Evolutionary conservation across 495 filamentous ascomycete genomes (phyloP).

Genomic region (Penicilliopsis zonata): DNA sequence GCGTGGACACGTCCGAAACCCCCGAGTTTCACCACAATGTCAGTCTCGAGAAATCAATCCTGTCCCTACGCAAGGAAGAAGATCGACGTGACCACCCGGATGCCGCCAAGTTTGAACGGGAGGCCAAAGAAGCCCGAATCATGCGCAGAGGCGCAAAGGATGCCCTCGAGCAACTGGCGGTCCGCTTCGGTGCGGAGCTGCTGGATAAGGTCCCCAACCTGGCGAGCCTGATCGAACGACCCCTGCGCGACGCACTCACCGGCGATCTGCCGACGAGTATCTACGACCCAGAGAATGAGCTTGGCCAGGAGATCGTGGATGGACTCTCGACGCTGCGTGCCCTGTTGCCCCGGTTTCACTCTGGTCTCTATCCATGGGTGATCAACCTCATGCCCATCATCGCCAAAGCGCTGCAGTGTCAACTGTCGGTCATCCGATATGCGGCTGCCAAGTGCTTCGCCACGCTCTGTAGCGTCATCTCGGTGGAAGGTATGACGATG

Average conservation of each 20-base stretch:
- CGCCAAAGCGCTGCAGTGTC: slow-evolving; percentile 72
- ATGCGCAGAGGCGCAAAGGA: slow-evolving; percentile 89
- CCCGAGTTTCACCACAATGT: slow-evolving; percentile 83
- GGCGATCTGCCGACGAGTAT: slow-evolving; percentile 56
- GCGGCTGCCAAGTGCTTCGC: slow-evolving; percentile 96
- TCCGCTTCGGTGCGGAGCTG: slow-evolving; percentile 63
- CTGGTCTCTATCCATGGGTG: slow-evolving; percentile 62
- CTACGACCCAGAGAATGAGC: slow-evolving; percentile 49
- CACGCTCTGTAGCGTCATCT: slow-evolving; percentile 92
- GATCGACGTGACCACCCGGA: slow-evolving; percentile 87
- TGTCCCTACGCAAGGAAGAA: slow-evolving; percentile 93
- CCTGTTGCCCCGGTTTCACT: slow-evolving; percentile 70
- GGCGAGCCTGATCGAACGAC: slow-evolving; percentile 62
- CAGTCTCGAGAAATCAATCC: slow-evolving; percentile 58
- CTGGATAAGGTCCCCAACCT: slow-evolving; percentile 74
- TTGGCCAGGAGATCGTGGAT: slow-evolving; percentile 89
- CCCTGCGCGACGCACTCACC: slow-evolving; percentile 61
- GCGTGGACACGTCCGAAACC: slow-evolving; percentile 92
- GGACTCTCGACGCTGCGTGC: slow-evolving; percentile 85
- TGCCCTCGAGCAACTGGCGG: slow-evolving; percentile 75
- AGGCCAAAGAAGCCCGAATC: slow-evolving; percentile 75
- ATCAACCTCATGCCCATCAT: slow-evolving; percentile 75
- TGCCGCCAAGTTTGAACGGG: slow-evolving; percentile 74
- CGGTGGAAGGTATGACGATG: slow-evolving; percentile 88
- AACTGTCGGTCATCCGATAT: slow-evolving; percentile 84